Base-by-base conservation (phyloP, 177 flowering plant species). In the Tripterygium wilfordii region DNA sequence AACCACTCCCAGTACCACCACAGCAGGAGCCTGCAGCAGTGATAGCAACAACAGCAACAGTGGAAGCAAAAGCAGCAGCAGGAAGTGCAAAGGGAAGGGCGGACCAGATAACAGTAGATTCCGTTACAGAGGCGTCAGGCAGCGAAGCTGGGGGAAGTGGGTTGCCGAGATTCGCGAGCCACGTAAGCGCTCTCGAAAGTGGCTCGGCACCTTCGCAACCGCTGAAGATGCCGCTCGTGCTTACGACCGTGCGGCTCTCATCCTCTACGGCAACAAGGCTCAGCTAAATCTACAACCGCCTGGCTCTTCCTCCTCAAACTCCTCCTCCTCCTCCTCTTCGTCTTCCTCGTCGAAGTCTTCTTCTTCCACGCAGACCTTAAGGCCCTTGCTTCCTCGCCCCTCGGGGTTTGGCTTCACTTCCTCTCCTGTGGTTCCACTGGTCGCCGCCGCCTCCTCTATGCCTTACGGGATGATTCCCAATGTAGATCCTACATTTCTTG, bases 131-230 rank as follows among this genome's bases (percentile, higher is more conserved):
- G 97, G 97, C 0, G 97, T 89, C 18, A 60, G 97, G n/a, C 97
- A 89, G 35, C 61, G 97, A 5, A 89, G 97, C 59, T 89, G 97
- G 97, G 97, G 95, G 0, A 89, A 89, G 42, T 89, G 97, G 97
- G 97, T 89, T 0, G 97, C 97, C 2, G 97, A 89, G 90, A 89
- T 89, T 63, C 76, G 97, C 0, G 95, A 89, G 69, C 97, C 97
- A 0, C 61, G 92, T 0, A 83, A 82, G 53, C 74, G 97, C 0
- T 72, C 78, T 0, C 78, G 97, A 3, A 85, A 83, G 35, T 89
- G 97, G 97, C 80, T 89, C 7, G 97, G 97, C 15, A 89, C 97
- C 4, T 89, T 86, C 66, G 42, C 88, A 46, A 86, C 97, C 13
- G 97, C 97, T 14, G 97, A 89, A 37, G 97, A 89, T 37, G 97